Evolutionary conservation across 352 stramenopile species (phyloP).

Genomic region (Peronospora belbahrii): DNA sequence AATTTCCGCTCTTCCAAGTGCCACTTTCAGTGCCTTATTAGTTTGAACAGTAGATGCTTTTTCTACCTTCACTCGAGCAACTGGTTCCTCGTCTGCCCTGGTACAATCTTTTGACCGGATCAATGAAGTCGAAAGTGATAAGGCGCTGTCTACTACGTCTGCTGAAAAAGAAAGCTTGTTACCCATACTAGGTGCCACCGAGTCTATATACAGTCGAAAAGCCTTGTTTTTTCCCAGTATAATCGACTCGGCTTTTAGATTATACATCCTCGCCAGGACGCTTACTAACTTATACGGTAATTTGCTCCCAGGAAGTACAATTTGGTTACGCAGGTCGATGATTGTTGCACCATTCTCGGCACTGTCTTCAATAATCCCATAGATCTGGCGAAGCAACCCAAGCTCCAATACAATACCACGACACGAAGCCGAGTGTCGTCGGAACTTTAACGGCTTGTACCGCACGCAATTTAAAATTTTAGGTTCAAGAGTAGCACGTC

Average conservation of each 20-base stretch:
- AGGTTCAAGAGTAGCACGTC: constrained; percentile 41
- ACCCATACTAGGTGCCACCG: constrained; percentile 12
- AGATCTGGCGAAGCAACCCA: constrained; percentile 62
- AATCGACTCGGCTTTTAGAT: constrained; percentile 60
- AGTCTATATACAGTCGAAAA: constrained; percentile 56
- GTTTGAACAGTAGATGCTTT: constrained; percentile 32
- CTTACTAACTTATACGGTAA: constrained; percentile 72
- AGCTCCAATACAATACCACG: constrained; percentile 58
- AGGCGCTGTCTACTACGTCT: neutral
- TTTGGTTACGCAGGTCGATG: constrained; percentile 62
- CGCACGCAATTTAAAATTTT: constrained; percentile 80
- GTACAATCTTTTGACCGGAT: constrained; percentile 6
- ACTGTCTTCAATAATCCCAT: constrained; percentile 61
- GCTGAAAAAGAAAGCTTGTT: constrained; percentile 4
- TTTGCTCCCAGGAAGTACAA: constrained; percentile 64
- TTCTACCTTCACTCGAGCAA: constrained; percentile 12
- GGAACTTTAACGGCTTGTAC: constrained; percentile 33
- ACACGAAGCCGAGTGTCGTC: constrained; percentile 2
- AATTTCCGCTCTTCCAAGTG: constrained; percentile 46
- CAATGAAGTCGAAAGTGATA: neutral
- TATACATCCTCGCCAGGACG: constrained; percentile 60
- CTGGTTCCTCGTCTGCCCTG: constrained; percentile 1
- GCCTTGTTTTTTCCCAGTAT: constrained; percentile 80
- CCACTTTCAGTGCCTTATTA: constrained; percentile 51
- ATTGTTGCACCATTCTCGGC: constrained; percentile 59